A percentile compares a stretch with the other conserved stretches of the same genome.
These are phyloP conservation scores for Erythrophleum fordii DNA, from an alignment of 306 rosid genomes.

Conservation along the genomic window DNA sequence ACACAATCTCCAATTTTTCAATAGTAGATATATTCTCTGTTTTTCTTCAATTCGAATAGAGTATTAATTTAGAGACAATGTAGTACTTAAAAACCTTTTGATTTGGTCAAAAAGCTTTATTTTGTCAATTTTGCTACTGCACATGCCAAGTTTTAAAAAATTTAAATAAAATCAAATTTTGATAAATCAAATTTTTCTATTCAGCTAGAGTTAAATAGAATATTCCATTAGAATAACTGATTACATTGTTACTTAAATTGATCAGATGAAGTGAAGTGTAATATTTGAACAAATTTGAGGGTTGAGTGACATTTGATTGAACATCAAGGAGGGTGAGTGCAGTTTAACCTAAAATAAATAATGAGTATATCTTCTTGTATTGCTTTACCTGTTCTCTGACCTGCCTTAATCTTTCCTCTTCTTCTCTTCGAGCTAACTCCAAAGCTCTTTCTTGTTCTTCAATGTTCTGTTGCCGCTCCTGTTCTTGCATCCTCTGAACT, in stretches of 20 bases:
- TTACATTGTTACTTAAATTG: background rate
- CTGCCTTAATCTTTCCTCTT: slow-evolving; percentile 73
- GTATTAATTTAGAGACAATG: too few species aligned
- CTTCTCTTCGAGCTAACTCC: slow-evolving; percentile 86
- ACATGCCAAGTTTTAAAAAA: background rate
- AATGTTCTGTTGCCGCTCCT: slow-evolving; percentile 75
- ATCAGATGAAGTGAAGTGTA: background rate
- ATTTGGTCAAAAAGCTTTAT: background rate
- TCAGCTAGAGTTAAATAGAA: background rate
- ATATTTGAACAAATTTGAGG: background rate
- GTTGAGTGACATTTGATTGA: background rate
- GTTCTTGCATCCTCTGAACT: slow-evolving; percentile 97
- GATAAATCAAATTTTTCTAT: background rate
- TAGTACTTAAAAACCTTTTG: background rate
- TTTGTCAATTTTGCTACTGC: background rate
- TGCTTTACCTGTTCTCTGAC: slow-evolving; percentile 61
- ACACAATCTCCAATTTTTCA: too few species aligned
- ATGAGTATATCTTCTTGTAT: background rate
- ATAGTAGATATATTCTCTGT: too few species aligned
- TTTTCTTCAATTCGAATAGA: too few species aligned
- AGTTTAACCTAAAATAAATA: background rate
- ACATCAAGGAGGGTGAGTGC: background rate
- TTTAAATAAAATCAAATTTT: background rate
- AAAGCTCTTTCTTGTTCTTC: slow-evolving; percentile 89
- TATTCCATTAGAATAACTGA: background rate